Base-by-base conservation (phyloP, 2,329 filamentous ascomycete species). In the Xylariaceae sp. region DNA sequence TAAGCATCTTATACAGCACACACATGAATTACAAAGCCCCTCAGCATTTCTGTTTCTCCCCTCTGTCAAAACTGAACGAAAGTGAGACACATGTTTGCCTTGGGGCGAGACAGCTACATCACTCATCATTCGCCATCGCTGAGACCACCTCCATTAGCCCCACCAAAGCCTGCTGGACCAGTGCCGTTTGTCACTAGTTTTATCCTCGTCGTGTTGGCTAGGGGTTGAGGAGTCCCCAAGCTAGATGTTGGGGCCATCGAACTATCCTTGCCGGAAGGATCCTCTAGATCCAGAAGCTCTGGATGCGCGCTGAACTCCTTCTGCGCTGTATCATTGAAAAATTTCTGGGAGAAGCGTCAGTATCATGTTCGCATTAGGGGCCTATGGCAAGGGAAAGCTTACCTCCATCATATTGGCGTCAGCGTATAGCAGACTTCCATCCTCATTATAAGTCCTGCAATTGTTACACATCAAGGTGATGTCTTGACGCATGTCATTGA, bases 331-430 rank as follows among this genome's bases (percentile, higher is more conserved):
- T 65, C 65, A 42, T 72, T 73, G 64, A 80, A 82, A 61, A 74
- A 81, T 63, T 77, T 72, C 80, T 83, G 49, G 12, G 11, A 3
- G 16, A 10, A 23, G 46, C 46, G n/a, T n/a, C n/a, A n/a, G n/a
- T n/a, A 66, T 76, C 62, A 74, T 66, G 45, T 29, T 42, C 12
- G 16, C 5, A 17, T 7, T 6, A 16, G 11, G 16, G 5, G 3
- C 39, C 22, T 6, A 2, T n/a, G 17, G 12, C 33, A 23, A 29
- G 32, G 10, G 4, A 32, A 45, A 34, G 70, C 83, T 73, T 73
- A 95, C 90, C 78, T 95, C 88, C 68, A 98, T 96, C 44, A 86
- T 76, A 66, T 91, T 91, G 40, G 92, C 92, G 73, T 98, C 93
- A 60, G 88, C 80, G 70, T 91, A 97, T 43, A 98, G 78, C 58